Conservation (phyloP, 148 eudicot genomes). For the Fagopyrum esculentum region DNA sequence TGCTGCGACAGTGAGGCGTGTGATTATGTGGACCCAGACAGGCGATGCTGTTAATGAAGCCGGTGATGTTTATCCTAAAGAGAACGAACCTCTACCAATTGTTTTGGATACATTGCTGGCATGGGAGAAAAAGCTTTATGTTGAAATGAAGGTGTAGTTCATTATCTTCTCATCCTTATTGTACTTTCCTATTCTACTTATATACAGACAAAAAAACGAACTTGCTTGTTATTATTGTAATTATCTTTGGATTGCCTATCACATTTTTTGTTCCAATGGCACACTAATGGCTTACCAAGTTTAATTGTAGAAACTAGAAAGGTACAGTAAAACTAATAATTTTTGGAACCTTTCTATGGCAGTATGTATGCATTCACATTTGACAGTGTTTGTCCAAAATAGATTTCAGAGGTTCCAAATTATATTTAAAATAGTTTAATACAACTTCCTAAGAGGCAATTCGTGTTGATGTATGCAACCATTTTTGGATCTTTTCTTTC, state of each 20-base stretch:
- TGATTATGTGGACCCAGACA: conserved; percentile 82
- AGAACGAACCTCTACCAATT: conserved; percentile 82
- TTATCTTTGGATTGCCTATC: not conserved
- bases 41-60: conserved; percentile 41
- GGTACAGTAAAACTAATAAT: no score
- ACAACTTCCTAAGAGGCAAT: not conserved
- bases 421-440: not conserved
- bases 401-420: not conserved
- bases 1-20: conserved; percentile 90
- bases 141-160: conserved; percentile 82
- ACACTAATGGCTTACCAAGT: not conserved
- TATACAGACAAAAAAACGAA: not conserved
- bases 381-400: not conserved
- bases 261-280: not conserved
- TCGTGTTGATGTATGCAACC: not conserved
- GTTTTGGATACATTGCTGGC: conserved; percentile 86
- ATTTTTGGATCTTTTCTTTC: not conserved
- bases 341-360: no score
- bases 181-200: not conserved
- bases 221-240: not conserved
- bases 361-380: no score
- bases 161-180: not conserved
- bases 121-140: conserved; percentile 97
- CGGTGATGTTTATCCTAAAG: conserved; percentile 44
- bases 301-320: not conserved